Conservation (phyloP, 192 early-diverging fungal species). For the Coemansia nantahalensis region DNA sequence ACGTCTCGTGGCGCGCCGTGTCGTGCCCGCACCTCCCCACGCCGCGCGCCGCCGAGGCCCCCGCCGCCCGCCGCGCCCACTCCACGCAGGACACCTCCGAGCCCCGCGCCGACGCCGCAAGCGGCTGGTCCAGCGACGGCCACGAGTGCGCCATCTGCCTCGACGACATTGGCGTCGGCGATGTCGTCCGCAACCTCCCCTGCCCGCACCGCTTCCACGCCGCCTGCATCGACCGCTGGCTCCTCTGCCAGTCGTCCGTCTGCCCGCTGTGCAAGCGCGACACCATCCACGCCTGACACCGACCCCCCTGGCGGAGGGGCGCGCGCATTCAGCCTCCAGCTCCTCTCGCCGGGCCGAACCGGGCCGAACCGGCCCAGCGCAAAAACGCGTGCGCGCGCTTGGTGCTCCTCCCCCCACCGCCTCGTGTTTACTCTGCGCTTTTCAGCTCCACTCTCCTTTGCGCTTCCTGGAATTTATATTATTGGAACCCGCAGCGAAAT, state of each 20-base stretch:
- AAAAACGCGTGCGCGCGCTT: too few relatives aligned
- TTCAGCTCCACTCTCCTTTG: too few relatives aligned
- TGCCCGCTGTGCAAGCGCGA: slow-evolving; percentile 54
- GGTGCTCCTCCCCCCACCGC: too few relatives aligned
- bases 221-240: slow-evolving; percentile 53
- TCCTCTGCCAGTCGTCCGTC: slow-evolving; percentile 41
- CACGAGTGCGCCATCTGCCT: slow-evolving; percentile 51
- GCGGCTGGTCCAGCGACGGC: slow-evolving; percentile 2
- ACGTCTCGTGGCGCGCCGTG: too few relatives aligned
- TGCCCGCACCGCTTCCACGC: slow-evolving; percentile 51
- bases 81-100: slow-evolving; percentile 7
- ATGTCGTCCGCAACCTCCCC: slow-evolving; percentile 36
- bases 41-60: background rate
- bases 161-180: slow-evolving; percentile 33
- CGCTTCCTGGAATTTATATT: too few relatives aligned
- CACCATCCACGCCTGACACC: slow-evolving; percentile 19
- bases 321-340: too few relatives aligned
- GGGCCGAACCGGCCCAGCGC: too few relatives aligned
- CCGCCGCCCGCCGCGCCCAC: slow-evolving; percentile 4
- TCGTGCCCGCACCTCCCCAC: background rate
- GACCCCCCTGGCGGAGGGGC: too few relatives aligned
- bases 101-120: background rate
- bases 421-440: too few relatives aligned
- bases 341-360: too few relatives aligned
- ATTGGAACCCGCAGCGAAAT: too few relatives aligned